A percentile compares a stretch with the other conserved stretches of the same genome.
phyloP scores from a whole-genome alignment of 306 rosid genomes.

The Cucurbita maxima region DNA sequence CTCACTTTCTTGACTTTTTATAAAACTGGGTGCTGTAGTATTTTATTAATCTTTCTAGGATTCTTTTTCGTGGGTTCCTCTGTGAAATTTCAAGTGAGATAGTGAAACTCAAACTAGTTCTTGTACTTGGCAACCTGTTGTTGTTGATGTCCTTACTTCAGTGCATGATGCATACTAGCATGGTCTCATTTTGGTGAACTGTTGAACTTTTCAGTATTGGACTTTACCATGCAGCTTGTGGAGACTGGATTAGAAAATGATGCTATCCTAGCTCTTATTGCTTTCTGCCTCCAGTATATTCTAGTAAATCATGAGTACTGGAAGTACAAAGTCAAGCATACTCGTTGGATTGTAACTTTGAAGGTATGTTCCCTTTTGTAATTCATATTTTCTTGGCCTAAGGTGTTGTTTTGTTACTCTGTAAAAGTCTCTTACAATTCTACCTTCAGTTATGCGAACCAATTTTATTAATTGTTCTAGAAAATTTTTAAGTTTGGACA shows the following conservation, averaged over 20 bases:
- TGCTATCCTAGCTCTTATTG: slow-evolving; percentile 53
- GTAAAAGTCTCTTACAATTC: not conserved
- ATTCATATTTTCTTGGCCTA: not conserved
- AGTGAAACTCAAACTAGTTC: not conserved
- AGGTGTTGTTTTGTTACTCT: not conserved
- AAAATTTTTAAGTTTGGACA: not conserved
- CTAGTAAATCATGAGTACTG: slow-evolving; percentile 74
- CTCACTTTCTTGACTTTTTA: not conserved
- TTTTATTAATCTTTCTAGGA: not conserved
- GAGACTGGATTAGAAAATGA: slow-evolving; percentile 79
- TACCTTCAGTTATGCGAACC: not conserved
- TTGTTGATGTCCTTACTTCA: not conserved
- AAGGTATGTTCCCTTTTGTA: slow-evolving; percentile 37
- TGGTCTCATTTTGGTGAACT: not conserved
- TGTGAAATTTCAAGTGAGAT: too few relatives aligned
- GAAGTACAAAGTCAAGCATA: slow-evolving; percentile 70
- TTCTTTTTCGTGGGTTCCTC: not conserved
- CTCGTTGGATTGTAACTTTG: slow-evolving; percentile 67
- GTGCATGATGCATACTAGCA: not conserved
- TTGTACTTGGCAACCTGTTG: not conserved
- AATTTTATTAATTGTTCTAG: not conserved
- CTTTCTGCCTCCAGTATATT: slow-evolving; percentile 73
- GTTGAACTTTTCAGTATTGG: slow-evolving; percentile 62
- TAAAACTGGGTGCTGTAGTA: not conserved
- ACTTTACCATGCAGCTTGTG: slow-evolving; percentile 66